These are phyloP conservation scores for Leccinum angustisporum DNA, from an alignment of 1,284 basidiomycete genomes.

Conservation along the genomic window DNA sequence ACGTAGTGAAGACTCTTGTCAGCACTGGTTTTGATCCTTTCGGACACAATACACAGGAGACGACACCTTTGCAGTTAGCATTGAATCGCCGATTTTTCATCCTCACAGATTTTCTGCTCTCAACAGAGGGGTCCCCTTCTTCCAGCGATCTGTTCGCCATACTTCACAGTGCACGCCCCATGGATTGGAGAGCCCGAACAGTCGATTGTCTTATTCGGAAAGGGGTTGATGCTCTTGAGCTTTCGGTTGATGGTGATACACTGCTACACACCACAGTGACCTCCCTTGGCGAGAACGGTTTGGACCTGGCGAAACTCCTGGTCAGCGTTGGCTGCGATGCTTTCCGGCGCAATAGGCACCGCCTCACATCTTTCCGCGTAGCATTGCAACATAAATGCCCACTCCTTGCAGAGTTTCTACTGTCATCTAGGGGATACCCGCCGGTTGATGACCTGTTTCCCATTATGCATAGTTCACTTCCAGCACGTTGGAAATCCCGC, in stretches of 20 bases:
- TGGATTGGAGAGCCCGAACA: neutral
- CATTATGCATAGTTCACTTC: neutral
- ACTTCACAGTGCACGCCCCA: neutral
- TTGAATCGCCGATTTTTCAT: neutral
- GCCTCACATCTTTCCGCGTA: neutral
- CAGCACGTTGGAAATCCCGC: neutral
- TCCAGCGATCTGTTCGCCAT: neutral
- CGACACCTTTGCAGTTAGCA: neutral
- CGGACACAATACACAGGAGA: neutral
- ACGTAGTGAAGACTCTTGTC: neutral
- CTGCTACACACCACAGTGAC: neutral
- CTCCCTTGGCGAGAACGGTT: neutral
- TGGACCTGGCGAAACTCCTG: neutral
- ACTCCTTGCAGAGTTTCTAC: neutral
- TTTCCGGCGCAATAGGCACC: neutral
- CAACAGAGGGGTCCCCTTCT: neutral
- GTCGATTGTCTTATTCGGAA: neutral
- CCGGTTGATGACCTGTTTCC: neutral
- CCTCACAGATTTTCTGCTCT: slow-evolving; percentile 1
- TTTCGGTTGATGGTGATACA: neutral
- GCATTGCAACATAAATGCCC: neutral
- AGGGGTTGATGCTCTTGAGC: neutral
- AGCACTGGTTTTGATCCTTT: neutral
- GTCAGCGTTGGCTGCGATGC: neutral
- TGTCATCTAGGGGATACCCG: neutral